These are phyloP conservation scores for Pythium aristosporum DNA, from an alignment of 352 stramenopile genomes.

Conservation along the genomic window DNA sequence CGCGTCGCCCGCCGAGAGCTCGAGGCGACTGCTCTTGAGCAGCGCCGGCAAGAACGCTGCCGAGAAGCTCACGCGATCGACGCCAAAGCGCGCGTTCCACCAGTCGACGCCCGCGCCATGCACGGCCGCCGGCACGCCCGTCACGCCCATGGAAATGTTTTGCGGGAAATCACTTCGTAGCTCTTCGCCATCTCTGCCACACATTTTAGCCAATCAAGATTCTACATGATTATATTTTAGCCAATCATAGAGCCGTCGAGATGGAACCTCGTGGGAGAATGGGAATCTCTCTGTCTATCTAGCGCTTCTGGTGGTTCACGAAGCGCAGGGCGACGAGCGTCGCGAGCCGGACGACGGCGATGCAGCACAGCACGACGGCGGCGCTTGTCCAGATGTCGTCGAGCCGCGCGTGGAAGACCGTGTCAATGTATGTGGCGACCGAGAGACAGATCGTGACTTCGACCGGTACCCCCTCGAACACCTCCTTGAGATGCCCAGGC, in stretches of 20 bases:
- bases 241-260: not conserved
- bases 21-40: slow-evolving; percentile 36
- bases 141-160: not conserved
- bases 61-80: slow-evolving; percentile 35
- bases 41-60: slow-evolving; percentile 54
- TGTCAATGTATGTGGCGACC: slow-evolving; percentile 34
- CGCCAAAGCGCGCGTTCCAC: slow-evolving; percentile 26
- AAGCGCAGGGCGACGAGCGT: slow-evolving; percentile 49
- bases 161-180: not conserved
- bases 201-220: slow-evolving; percentile 21
- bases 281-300: not conserved
- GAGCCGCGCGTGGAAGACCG: slow-evolving; percentile 46
- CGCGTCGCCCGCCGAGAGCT: slow-evolving; percentile 31
- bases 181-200: slow-evolving; percentile 21
- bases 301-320: slow-evolving; percentile 50
- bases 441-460: too few species aligned
- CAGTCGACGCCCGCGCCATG: slow-evolving; percentile 21
- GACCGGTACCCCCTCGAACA: too few species aligned
- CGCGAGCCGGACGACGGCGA: slow-evolving; percentile 44
- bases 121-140: slow-evolving; percentile 2
- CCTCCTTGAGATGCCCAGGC: too few species aligned
- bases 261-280: not conserved
- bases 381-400: slow-evolving; percentile 52
- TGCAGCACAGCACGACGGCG: slow-evolving; percentile 38
- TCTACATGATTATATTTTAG: not conserved